Conservation (phyloP, 306 rosid genomes). For the Begonia loranthoides region DNA sequence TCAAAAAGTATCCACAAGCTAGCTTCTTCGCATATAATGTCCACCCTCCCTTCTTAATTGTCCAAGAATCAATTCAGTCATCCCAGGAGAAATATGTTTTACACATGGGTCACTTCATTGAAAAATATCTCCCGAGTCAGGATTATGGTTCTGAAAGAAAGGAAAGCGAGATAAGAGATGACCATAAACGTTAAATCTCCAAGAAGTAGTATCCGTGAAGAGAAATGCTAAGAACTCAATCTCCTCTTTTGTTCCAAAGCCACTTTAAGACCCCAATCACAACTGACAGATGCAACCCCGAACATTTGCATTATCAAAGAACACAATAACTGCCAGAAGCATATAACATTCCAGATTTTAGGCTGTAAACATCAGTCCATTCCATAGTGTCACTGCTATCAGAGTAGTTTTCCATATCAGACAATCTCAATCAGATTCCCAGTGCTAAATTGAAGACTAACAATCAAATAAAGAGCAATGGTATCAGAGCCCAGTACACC, state of each 20-base stretch:
- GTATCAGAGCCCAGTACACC: no score
- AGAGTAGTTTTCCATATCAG: constrained; percentile 8
- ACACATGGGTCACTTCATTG: no score
- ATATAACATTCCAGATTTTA: no score
- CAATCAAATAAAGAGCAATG: no score
- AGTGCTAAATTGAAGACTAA: no score
- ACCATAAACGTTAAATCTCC: constrained; percentile 4
- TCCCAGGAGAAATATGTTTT: no score
- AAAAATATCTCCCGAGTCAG: constrained; percentile 15
- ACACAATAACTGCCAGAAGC: no score
- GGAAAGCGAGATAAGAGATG: constrained; percentile 11
- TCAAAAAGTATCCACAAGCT: constrained; percentile 23
- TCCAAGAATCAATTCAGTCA: constrained; percentile 6
- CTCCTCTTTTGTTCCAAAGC: no score
- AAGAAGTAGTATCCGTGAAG: constrained; percentile 4
- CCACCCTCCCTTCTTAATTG: constrained; percentile 26
- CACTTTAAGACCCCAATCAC: no score
- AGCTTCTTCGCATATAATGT: constrained; percentile 22
- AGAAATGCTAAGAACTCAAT: neutral
- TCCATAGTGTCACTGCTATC: constrained; percentile 1
- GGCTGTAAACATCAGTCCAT: no score
- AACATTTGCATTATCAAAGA: no score
- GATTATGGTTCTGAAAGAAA: constrained; percentile 12
- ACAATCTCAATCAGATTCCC: neutral
- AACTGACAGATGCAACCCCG: no score